Conservation (phyloP, 768 basidiomycete genomes). For the Multifurca ochricompacta region DNA sequence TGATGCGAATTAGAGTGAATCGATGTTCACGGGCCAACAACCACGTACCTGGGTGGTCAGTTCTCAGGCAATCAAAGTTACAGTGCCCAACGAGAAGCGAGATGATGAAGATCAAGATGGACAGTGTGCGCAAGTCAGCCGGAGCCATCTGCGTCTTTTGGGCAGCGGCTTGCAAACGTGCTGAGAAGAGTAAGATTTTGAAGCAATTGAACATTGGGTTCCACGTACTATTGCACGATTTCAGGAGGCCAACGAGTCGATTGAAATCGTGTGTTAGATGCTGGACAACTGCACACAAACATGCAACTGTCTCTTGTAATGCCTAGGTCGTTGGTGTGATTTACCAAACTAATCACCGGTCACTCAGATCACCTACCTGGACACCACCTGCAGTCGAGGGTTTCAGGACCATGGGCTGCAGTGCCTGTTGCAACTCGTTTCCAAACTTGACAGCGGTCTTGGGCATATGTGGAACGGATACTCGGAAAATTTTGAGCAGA, state of each 20-base stretch:
- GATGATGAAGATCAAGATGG: slow-evolving; percentile 76
- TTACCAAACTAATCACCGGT: neutral
- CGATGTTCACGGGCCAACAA: neutral
- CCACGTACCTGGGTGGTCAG: slow-evolving; percentile 49
- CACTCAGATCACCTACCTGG: slow-evolving; percentile 37
- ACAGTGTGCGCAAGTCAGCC: slow-evolving; percentile 47
- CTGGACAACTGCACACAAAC: slow-evolving; percentile 80
- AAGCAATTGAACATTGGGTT: neutral
- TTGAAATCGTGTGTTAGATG: slow-evolving; percentile 81
- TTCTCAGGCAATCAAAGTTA: slow-evolving; percentile 71
- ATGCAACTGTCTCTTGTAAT: slow-evolving; percentile 87
- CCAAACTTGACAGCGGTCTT: slow-evolving; percentile 87
- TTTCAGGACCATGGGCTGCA: slow-evolving; percentile 90
- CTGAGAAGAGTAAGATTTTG: slow-evolving; percentile 28
- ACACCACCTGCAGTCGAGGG: slow-evolving; percentile 63
- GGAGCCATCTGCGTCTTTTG: slow-evolving; percentile 38
- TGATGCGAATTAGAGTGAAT: neutral
- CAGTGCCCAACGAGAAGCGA: slow-evolving; percentile 84
- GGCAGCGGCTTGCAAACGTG: slow-evolving; percentile 55
- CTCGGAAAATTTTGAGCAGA: slow-evolving; percentile 80
- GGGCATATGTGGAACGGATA: slow-evolving; percentile 80
- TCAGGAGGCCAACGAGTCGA: slow-evolving; percentile 69
- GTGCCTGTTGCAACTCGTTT: slow-evolving; percentile 66
- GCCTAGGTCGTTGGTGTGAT: slow-evolving; percentile 38
- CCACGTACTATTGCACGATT: slow-evolving; percentile 72